A percentile compares a stretch with the other conserved stretches of the same genome.
Conservation (phyloP, 2,329 filamentous ascomycete species). For the Zelopaecilomyces penicillatus region DNA sequence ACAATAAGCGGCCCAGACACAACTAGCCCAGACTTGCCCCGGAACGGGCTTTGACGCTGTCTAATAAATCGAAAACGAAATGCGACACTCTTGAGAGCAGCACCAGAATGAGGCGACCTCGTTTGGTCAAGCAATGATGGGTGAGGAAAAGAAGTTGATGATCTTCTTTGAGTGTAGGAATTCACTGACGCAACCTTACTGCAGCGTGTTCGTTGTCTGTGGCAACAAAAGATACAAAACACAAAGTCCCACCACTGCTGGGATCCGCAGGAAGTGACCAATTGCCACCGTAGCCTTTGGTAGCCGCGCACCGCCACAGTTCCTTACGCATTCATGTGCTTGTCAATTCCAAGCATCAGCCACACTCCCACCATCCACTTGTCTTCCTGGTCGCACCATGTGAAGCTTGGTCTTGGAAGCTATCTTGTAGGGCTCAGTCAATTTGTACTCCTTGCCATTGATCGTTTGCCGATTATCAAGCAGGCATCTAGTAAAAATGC, state of each 20-base stretch:
- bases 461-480: too few species aligned
- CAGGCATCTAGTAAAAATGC: conserved; percentile 13
- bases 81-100: background rate
- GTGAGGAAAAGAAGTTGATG: background rate
- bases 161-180: conserved; percentile 4
- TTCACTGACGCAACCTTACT: conserved; percentile 23
- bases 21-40: background rate
- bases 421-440: too few species aligned
- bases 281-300: background rate
- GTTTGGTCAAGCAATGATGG: conserved; percentile 7
- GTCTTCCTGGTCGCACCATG: too few species aligned
- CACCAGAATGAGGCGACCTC: background rate
- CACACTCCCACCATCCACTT: too few species aligned
- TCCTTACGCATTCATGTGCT: background rate
- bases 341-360: too few species aligned
- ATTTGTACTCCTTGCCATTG: too few species aligned
- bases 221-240: conserved; percentile 24
- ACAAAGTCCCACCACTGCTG: background rate
- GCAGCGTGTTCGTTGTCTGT: conserved; percentile 28
- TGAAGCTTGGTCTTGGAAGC: too few species aligned
- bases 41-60: background rate
- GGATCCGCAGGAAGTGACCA: background rate
- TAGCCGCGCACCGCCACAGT: conserved; percentile 1
- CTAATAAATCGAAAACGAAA: background rate
- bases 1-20: background rate